A percentile compares a stretch with the other conserved stretches of the same genome.
phyloP scores from a whole-genome alignment of 139 green algal species.

The Tetradesmus lagerheimii region DNA sequence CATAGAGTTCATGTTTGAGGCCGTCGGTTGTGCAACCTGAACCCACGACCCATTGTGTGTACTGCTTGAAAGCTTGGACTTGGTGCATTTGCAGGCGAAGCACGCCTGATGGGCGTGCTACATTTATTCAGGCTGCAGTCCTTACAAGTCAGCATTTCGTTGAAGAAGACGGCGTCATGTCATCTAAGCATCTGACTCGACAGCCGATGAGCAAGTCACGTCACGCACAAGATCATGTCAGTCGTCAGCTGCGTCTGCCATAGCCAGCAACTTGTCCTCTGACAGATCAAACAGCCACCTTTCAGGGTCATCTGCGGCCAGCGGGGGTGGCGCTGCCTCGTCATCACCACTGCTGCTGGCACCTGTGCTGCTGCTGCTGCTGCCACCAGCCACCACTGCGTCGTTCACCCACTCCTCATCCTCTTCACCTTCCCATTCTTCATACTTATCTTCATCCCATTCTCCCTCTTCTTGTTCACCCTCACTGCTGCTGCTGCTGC shows the following conservation, averaged over 20 bases:
- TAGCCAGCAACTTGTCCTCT: conserved; percentile 57
- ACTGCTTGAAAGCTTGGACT: neutral
- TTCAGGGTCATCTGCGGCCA: conserved; percentile 50
- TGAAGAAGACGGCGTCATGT: neutral
- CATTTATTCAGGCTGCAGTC: too few species aligned
- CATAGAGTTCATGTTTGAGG: too few species aligned
- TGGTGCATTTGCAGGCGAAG: neutral
- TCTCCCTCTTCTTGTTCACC: conserved; percentile 20
- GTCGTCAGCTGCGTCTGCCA: conserved; percentile 17
- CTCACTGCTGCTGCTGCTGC: conserved; percentile 2
- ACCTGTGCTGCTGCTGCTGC: neutral
- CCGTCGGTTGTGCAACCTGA: too few species aligned
- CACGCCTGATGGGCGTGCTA: too few species aligned
- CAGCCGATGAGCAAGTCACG: neutral
- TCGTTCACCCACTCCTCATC: conserved; percentile 22
- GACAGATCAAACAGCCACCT: conserved; percentile 49
- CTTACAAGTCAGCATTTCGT: too few species aligned
- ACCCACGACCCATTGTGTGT: too few species aligned
- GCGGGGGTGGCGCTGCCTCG: conserved; percentile 22
- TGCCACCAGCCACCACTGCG: neutral
- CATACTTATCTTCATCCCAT: conserved; percentile 9
- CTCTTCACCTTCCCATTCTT: conserved; percentile 22
- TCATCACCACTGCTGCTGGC: neutral
- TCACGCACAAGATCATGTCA: neutral
- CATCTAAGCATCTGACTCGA: neutral